Base-by-base conservation (phyloP, 1,284 basidiomycete species). In the Boletus smithii region DNA sequence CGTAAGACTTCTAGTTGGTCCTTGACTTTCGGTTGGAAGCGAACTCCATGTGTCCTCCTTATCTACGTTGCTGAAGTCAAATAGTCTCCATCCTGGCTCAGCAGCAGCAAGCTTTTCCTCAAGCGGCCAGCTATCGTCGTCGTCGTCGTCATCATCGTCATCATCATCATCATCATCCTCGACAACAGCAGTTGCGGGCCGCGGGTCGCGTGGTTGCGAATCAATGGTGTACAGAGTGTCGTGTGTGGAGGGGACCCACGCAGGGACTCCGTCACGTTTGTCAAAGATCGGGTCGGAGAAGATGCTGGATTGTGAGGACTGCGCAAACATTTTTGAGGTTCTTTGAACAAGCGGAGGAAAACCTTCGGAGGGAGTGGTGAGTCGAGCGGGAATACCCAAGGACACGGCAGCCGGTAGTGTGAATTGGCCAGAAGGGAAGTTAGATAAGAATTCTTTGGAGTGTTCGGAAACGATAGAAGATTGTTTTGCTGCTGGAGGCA, bases 1-100 rank as follows among this genome's bases (percentile, higher is more conserved):
- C 6, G 51, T 46, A 24, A 67, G 51, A 22, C 39, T 61, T 42
- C 59, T 57, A 9, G 63, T 67, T 10, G 57, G 59, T 13, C 65
- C 71, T 20, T 75, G 75, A 53, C 75, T 80, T 48, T 76, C 71
- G 6, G 76, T 77, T n/a, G 80, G 80, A 38, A 76, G 60, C 13
- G 80, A 81, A 54, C 81, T 85, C 85, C 85, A 86, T 10, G 85
- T 84, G 53, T 86, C 85, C 42, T 86, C 82, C 52, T 77, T 67
- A 50, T 70, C 60, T 45, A 68, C 55, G 47, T 66, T 71, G 41
- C 61, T 68, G 33, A 64, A 64, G 31, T 68, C 66, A 41, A 64
- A 64, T 42, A 80, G 80, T 23, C 76, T 77, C 84, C 85, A 87
- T 49, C 67, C 69, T 48, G 69, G 65, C 48, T 76, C 69, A 8